Percentiles rank a stretch among this genome's conserved stretches.
Conservation (phyloP, 306 rosid genomes). For the Citrullus colocynthis region DNA sequence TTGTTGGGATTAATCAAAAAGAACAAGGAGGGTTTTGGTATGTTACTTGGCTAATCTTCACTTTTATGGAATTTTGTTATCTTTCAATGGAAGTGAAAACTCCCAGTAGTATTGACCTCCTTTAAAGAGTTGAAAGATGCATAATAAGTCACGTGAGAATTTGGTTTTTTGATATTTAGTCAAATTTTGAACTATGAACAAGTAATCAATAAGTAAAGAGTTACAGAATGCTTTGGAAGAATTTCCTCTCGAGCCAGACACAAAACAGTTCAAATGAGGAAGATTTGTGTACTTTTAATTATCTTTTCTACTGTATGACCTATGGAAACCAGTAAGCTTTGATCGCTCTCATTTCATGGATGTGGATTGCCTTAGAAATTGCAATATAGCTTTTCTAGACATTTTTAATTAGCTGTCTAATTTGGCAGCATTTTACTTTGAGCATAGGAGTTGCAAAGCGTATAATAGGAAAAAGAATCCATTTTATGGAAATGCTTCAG, state of each 20-base stretch:
- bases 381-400: neutral
- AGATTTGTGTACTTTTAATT: neutral
- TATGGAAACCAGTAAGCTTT: neutral
- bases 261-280: neutral
- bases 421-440: neutral
- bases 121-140: neutral
- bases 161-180: neutral
- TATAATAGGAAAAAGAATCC: neutral
- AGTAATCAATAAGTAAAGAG: neutral
- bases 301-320: neutral
- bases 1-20: slow-evolving; percentile 46
- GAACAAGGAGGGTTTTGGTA: slow-evolving; percentile 93
- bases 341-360: neutral
- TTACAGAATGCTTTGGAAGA: neutral
- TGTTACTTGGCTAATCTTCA: slow-evolving; percentile 7
- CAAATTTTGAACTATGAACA: neutral
- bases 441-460: neutral
- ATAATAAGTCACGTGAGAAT: neutral
- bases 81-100: neutral
- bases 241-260: neutral
- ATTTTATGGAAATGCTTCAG: neutral
- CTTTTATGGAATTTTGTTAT: neutral
- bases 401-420: neutral
- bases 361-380: neutral
- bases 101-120: neutral